Base-by-base conservation (phyloP, 371 early-diverging fungal species). In the Nematocida ausubeli region DNA sequence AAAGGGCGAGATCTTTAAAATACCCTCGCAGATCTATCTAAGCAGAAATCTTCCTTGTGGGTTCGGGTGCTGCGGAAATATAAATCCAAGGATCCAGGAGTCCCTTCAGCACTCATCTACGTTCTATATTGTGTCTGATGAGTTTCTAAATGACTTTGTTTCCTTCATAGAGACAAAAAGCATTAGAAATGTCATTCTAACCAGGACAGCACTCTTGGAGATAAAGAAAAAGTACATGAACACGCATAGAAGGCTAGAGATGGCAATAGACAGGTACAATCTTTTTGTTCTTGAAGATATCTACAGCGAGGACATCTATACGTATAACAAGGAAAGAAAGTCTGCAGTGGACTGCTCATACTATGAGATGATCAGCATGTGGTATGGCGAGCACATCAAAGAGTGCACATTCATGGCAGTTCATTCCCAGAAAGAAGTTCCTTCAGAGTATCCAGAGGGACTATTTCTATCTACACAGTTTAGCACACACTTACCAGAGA, bases 191-290 rank as follows among this genome's bases (percentile, higher is more conserved):
- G 16, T 63, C 7, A 50, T 72, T 9, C 12, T 72, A n/a, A 30
- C 47, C 3, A 39, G 73, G 4, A 50, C 50, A 7, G 35, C 55
- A 4, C 16, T 72, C 24, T 6, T 16, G 22, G 52, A 50, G 12
- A 6, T 71, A 24, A 32, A 64, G 32, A 51, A 16, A 30, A 47
- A 63, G 65, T 39, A 72, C 22, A n/a, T 51, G 9, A 37, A 42
- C 26, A 42, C 51, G 22, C 42, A 24, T 19, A 50, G 63, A 26
- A 62, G 73, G 28, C 19, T 72, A 19, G 40, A 44, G 7, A 12
- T 30, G 9, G 30, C 66, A 6, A 62, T 62, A 35, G 73, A 72
- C 37, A 72, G 73, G 34, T 24, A 49, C 19, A 63, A 63, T 42
- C 35, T 62, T n/a, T n/a, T 32, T 1, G 4, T 72, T 28, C 4